These are phyloP conservation scores for Haplosporangium sp. DNA, from an alignment of 371 early-diverging fungal genomes.

Conservation along the genomic window DNA sequence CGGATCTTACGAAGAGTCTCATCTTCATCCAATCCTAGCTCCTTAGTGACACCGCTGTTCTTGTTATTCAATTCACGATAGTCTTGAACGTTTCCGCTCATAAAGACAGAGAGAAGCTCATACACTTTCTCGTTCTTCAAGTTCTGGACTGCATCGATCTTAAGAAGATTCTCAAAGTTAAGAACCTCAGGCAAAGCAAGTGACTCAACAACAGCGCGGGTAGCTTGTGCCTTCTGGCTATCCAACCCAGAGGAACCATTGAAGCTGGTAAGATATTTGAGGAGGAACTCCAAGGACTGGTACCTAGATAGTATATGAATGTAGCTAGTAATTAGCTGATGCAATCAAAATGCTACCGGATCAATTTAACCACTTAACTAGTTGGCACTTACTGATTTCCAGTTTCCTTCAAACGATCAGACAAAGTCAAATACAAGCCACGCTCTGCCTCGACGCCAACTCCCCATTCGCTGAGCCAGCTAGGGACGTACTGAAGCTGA, in stretches of 20 bases:
- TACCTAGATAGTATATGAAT: constrained; percentile 39
- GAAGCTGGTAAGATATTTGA: constrained; percentile 74
- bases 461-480: constrained; percentile 84
- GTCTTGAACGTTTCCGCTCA: constrained; percentile 75
- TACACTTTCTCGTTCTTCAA: constrained; percentile 65
- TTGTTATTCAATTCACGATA: constrained; percentile 73
- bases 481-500: constrained; percentile 73
- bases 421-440: constrained; percentile 72
- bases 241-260: constrained; percentile 57
- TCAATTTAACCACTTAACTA: not conserved
- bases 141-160: constrained; percentile 72
- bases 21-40: constrained; percentile 65
- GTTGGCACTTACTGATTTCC: constrained; percentile 69
- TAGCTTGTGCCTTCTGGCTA: constrained; percentile 61
- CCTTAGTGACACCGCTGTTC: constrained; percentile 62
- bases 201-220: constrained; percentile 60
- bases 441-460: constrained; percentile 68
- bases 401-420: constrained; percentile 71
- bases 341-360: not conserved
- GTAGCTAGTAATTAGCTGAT: not conserved
- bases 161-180: constrained; percentile 82
- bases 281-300: constrained; percentile 45
- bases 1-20: constrained; percentile 85
- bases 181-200: constrained; percentile 79
- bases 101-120: constrained; percentile 80